Base-by-base conservation (phyloP, 2,329 filamentous ascomycete species). In the Colletotrichum musae region DNA sequence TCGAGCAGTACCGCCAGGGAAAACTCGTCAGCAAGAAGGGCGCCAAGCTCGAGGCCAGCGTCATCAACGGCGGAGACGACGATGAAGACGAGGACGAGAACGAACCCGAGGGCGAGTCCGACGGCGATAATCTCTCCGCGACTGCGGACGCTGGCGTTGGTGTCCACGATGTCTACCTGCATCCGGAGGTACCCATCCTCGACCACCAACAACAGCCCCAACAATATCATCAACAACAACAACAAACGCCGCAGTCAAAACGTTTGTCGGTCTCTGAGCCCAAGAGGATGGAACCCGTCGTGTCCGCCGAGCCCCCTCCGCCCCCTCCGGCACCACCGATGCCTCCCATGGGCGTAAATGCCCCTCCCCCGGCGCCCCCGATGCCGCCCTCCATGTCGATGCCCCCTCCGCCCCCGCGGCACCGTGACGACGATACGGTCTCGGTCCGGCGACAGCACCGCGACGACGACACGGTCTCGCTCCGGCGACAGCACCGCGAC, bases 1-100 rank as follows among this genome's bases (percentile, higher is more conserved):
- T 69, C 43, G 66, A 69, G 56, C 62, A 69, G 62, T 69, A 69
- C 62, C 66, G 66, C 13, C 56, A 60, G 50, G 66, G 66, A 16
- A 69, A 69, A 50, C 43, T 69, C 21, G 66, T 69, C 36, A 36
- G 62, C 56, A 66, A 57, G 26, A 69, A 69, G 62, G 66, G 62
- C 26, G 43, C 66, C 13, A 69, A 52, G 6, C 43, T 69, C 18
- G 66, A 69, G 56, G 62, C 66, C 12, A 69, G 66, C 28, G 66
- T 66, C 7, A 16, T 69, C 6, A 66, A 66, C 28, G 66, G 62
- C n/a, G 51, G 56, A 15, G 66, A 66, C 24, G 66, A 66, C 18
- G 66, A 66, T 36, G 32, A 36, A 10, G 32, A 36, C 7, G 32
- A 36, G 21, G 62, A 65, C 24, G 66, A 69, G 15, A 62, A 69